Base-by-base conservation (phyloP, 306 rosid species). In the Pueraria montana region DNA sequence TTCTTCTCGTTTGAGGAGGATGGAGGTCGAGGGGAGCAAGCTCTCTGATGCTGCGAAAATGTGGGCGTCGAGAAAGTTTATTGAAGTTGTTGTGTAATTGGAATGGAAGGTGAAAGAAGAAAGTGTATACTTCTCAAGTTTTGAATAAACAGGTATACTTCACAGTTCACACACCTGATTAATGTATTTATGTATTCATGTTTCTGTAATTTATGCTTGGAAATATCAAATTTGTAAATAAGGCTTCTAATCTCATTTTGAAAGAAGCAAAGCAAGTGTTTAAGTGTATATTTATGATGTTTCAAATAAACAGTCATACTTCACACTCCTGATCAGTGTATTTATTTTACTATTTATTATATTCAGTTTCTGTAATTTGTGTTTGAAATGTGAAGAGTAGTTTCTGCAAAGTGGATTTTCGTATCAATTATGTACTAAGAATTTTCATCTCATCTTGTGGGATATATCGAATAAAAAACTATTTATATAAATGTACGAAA, bases 21-120 rank as follows among this genome's bases (percentile, higher is more conserved):
- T 96, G 17, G 86, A 83, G 56, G 97, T 96, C 64, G 99, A 96
- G 55, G 89, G 82, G 59, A 69, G 50, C 77, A 96, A 91, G 90
- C 77, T 96, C 61, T 91, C 97, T 3, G 92, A 83, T 61, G 86
- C 84, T 8, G 89, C 90, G 0, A 91, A 78, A 86, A 78, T 52
- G 11, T 88, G 84, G 85, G 93, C 95, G 4, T 89, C 91, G 0
- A 72, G 49, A 27, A 91, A 87, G 77, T 91, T 92, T 34, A 77
- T 94, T 61, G 86, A 92, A 67, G 74, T 91, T 82, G 78, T 82
- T 58, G 83, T 14, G 63, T 94, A 70, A 79, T 75, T 65, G 85
- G 32, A 26, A 42, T 77, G 71, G 64, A 67, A 6, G 24, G 79
- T 14, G 78, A 80, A 80, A 82, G 61, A 66, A 76, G 32, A 40